These are phyloP conservation scores for Amanita rubescens DNA, from an alignment of 768 basidiomycete genomes.

Conservation along the genomic window DNA sequence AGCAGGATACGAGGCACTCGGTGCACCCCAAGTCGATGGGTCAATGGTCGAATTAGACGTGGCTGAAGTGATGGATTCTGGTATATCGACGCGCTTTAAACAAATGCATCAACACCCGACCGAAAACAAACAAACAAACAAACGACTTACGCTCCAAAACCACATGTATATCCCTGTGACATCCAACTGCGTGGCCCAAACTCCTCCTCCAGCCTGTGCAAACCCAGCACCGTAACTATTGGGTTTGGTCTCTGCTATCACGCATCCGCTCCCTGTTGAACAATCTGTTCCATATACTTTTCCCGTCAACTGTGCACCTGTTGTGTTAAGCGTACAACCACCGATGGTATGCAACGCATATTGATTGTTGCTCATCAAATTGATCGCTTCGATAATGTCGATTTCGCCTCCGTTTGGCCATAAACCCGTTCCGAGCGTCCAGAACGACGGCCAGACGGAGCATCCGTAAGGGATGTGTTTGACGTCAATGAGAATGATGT, in stretches of 20 bases:
- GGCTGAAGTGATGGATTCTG: constrained; percentile 26
- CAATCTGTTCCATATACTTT: constrained; percentile 48
- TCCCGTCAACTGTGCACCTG: constrained; percentile 36
- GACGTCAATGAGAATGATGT: constrained; percentile 37
- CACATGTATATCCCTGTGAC: constrained; percentile 32
- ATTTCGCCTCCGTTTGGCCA: constrained; percentile 46
- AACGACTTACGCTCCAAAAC: constrained; percentile 37
- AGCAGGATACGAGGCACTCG: constrained; percentile 56
- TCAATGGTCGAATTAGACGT: constrained; percentile 31
- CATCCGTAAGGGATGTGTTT: constrained; percentile 45
- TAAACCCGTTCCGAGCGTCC: constrained; percentile 32
- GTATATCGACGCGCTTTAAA: constrained; percentile 36
- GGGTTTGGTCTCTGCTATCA: constrained; percentile 48
- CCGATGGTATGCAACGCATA: constrained; percentile 68
- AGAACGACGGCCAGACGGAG: constrained; percentile 46
- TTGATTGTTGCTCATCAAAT: constrained; percentile 61
- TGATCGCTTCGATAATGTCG: constrained; percentile 78
- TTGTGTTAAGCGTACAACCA: constrained; percentile 31
- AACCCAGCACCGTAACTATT: constrained; percentile 66
- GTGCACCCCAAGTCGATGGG: constrained; percentile 44
- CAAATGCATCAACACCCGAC: neutral
- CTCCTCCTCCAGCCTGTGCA: constrained; percentile 62
- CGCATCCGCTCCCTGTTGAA: constrained; percentile 55
- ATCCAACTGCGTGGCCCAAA: constrained; percentile 71
- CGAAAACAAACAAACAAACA: neutral